Evolutionary conservation across 2,329 filamentous ascomycete species (phyloP).

Genomic region (Penicillium sp.): DNA sequence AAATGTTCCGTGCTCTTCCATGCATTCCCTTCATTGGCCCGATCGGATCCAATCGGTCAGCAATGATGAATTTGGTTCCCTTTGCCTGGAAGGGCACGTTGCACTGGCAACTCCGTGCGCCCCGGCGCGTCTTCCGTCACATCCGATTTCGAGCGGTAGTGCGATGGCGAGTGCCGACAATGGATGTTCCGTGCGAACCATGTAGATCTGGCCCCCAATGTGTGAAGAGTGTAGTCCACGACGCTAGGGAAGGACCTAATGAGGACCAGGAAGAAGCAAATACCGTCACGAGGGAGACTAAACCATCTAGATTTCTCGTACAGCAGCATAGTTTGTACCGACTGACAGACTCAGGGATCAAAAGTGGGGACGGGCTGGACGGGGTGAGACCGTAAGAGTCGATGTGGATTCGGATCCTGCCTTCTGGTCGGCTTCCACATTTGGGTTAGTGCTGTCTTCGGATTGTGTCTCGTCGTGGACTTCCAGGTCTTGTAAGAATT

Average conservation of each 20-base stretch:
- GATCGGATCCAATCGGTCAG: slow-evolving; percentile 13
- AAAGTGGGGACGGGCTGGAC: neutral
- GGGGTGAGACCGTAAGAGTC: neutral
- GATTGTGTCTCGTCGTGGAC: neutral
- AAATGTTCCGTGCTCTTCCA: slow-evolving; percentile 17
- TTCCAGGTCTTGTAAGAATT: neutral
- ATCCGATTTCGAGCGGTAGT: slow-evolving; percentile 16
- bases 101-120: slow-evolving; percentile 21
- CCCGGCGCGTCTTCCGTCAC: slow-evolving; percentile 13
- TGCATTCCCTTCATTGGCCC: slow-evolving; percentile 15
- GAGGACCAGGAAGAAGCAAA: neutral
- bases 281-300: neutral
- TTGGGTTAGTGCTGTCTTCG: slow-evolving; percentile 7
- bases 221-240: neutral
- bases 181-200: neutral
- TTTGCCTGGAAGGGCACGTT: slow-evolving; percentile 23
- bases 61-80: slow-evolving; percentile 5
- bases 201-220: neutral
- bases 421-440: slow-evolving; percentile 13
- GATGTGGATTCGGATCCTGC: slow-evolving; percentile 2
- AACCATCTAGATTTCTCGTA: no score
- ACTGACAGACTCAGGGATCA: neutral
- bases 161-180: slow-evolving; percentile 7
- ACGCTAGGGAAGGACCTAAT: no score
- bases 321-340: no score